Evolutionary conservation across 805 yeast genomes (phyloP).

Genomic region (Candida palmyrensis): DNA sequence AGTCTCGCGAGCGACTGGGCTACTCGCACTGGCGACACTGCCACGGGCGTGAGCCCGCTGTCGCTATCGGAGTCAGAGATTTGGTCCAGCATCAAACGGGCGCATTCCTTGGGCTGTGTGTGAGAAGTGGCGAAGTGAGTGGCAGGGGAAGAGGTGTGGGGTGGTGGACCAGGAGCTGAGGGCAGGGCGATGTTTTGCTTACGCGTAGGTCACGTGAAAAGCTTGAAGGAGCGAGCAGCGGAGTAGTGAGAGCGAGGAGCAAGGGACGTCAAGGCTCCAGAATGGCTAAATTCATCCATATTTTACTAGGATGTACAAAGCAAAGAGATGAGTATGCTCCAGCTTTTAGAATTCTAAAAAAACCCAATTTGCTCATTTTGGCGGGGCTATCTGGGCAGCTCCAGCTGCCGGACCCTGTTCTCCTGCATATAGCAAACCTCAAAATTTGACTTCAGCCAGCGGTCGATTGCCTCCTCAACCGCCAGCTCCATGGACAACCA

Average conservation of each 20-base stretch:
- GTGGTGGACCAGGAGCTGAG: not conserved
- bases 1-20: not conserved
- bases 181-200: not conserved
- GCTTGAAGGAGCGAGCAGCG: too few species aligned
- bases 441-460: not conserved
- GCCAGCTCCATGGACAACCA: conserved; percentile 29
- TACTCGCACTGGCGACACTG: conserved; percentile 1
- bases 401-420: too few species aligned
- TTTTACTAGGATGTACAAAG: too few species aligned
- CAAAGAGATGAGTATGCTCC: too few species aligned
- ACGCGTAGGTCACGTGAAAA: conserved; percentile 4
- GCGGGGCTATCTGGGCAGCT: too few species aligned
- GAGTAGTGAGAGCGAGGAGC: too few species aligned
- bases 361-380: too few species aligned
- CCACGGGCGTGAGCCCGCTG: not conserved
- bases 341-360: too few species aligned
- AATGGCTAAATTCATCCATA: too few species aligned
- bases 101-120: not conserved
- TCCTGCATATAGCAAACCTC: not conserved
- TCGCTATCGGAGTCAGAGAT: conserved; percentile 4
- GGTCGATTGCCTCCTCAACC: not conserved
- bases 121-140: not conserved
- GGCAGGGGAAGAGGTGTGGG: not conserved
- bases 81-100: conserved; percentile 1
- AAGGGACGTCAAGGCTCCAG: too few species aligned